A percentile compares a stretch with the other conserved stretches of the same genome.
Conservation (phyloP, 495 filamentous ascomycete genomes). For the Tuber aestivum region DNA sequence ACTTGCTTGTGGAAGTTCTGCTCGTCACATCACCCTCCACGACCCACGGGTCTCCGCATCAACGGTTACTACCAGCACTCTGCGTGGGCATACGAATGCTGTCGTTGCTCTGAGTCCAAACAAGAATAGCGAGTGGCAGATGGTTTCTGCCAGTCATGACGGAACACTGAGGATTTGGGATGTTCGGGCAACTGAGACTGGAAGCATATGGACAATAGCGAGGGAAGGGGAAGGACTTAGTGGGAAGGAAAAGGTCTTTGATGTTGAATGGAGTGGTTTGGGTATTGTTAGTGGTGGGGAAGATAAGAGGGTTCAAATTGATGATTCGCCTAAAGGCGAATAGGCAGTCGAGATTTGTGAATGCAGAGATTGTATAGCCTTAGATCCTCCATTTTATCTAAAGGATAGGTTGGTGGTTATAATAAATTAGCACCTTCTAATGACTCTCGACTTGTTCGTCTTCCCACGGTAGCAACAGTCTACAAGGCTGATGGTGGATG, state of each 20-base stretch:
- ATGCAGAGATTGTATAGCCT: constrained; percentile 12
- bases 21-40: constrained; percentile 80
- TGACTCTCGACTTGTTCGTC: neutral
- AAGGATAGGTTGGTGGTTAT: constrained; percentile 11
- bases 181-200: constrained; percentile 66
- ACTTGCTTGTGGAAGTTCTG: constrained; percentile 75
- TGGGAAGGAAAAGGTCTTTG: constrained; percentile 64
- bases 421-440: constrained; percentile 11
- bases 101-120: constrained; percentile 64
- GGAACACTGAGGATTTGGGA: constrained; percentile 92
- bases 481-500: neutral
- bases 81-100: constrained; percentile 82
- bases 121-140: constrained; percentile 67
- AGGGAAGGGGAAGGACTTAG: constrained; percentile 59
- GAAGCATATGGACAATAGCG: constrained; percentile 74
- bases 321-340: constrained; percentile 45
- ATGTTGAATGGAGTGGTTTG: constrained; percentile 70
- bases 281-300: constrained; percentile 90
- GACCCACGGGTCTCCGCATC: constrained; percentile 74
- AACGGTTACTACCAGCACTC: constrained; percentile 71
- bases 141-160: constrained; percentile 80
- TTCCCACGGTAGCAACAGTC: neutral
- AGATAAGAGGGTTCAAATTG: constrained; percentile 89
- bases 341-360: constrained; percentile 13
- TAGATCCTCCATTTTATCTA: constrained; percentile 8